A percentile compares a stretch with the other conserved stretches of the same genome.
phyloP scores from a whole-genome alignment of 495 filamentous ascomycete genomes.

The Lophiotrema nucula region DNA sequence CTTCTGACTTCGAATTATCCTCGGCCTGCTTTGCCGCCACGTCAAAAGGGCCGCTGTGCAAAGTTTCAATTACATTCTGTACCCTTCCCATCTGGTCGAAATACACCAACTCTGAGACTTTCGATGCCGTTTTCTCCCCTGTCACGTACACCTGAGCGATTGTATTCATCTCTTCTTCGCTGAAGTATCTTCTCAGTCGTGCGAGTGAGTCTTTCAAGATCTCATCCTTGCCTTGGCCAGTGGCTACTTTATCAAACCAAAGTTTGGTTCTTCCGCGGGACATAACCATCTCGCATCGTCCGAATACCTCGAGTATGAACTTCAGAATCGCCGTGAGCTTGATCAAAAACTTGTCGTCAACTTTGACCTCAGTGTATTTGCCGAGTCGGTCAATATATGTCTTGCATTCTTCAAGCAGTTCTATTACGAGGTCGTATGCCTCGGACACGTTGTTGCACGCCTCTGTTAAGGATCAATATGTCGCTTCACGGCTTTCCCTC shows the following conservation, averaged over 20 bases:
- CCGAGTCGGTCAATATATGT: background rate
- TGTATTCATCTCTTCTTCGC: background rate
- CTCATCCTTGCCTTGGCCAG: background rate
- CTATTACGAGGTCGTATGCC: background rate
- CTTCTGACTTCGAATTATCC: background rate
- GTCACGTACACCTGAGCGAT: background rate
- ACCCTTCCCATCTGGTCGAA: background rate
- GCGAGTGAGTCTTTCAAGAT: background rate
- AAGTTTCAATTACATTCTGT: background rate
- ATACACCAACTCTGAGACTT: background rate
- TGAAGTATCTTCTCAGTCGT: background rate
- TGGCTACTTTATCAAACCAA: background rate
- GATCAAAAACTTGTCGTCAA: background rate
- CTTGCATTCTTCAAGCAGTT: background rate
- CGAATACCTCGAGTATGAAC: background rate
- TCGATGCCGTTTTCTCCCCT: background rate
- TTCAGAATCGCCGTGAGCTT: background rate
- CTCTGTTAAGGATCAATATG: too few relatives aligned
- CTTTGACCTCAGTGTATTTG: background rate
- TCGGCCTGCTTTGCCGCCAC: background rate
- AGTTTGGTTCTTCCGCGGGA: background rate
- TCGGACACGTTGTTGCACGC: background rate
- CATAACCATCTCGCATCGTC: background rate
- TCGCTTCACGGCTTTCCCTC: too few relatives aligned
- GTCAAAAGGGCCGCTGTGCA: background rate